A percentile compares a stretch with the other conserved stretches of the same genome.
These are phyloP conservation scores for Vitis hybrid DNA, from an alignment of 177 flowering plant species.

Conservation along the genomic window DNA sequence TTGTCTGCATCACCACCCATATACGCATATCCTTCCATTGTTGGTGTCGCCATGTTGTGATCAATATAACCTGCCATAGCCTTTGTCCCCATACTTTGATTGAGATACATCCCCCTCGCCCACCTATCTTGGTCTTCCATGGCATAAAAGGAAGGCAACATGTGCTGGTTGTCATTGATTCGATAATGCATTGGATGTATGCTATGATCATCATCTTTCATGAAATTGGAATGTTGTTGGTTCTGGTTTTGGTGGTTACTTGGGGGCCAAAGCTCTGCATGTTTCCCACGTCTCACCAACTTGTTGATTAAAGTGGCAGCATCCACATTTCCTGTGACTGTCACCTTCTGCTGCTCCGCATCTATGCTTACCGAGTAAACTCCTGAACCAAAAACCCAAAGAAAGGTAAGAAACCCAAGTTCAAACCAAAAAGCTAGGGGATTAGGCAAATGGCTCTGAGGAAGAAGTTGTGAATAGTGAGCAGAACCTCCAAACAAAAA, in stretches of 20 bases:
- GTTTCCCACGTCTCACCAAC: conserved; percentile 32
- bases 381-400: conserved; percentile 23
- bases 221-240: conserved; percentile 3
- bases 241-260: neutral
- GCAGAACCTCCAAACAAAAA: neutral
- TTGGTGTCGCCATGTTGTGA: conserved; percentile 3
- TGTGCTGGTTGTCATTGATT: conserved; percentile 6
- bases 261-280: conserved; percentile 34
- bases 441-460: no score
- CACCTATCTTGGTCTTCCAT: conserved; percentile 3
- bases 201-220: neutral
- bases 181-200: conserved; percentile 2
- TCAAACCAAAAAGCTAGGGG: neutral
- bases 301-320: conserved; percentile 28
- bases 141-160: neutral
- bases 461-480: no score
- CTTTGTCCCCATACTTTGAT: conserved; percentile 6
- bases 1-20: neutral
- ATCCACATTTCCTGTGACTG: conserved; percentile 33
- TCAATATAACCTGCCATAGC: conserved; percentile 1
- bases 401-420: neutral
- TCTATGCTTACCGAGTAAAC: conserved; percentile 33
- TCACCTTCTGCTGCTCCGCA: conserved; percentile 31
- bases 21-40: neutral
- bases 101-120: neutral